Conservation (phyloP, 2,329 filamentous ascomycete species). For the Lasiodiplodia citricola region DNA sequence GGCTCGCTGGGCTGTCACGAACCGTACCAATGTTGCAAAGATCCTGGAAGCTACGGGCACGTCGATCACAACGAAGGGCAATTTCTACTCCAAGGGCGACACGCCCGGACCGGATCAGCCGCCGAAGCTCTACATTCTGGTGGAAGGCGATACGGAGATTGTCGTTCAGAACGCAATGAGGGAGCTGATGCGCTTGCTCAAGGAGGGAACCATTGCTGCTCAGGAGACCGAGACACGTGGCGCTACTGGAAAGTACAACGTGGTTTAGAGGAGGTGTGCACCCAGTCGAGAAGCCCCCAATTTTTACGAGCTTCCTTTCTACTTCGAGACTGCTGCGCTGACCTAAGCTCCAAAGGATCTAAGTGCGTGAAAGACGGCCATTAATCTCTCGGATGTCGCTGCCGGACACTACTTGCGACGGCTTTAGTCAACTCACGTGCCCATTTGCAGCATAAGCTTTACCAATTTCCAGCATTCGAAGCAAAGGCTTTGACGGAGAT, state of each 20-base stretch:
- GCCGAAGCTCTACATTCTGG: slow-evolving; percentile 96
- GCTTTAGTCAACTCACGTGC: not conserved
- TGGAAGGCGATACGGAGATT: slow-evolving; percentile 95
- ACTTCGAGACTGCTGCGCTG: slow-evolving; percentile 15
- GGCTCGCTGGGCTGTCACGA: slow-evolving; percentile 97
- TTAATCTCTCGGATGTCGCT: not conserved
- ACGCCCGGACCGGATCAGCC: slow-evolving; percentile 73
- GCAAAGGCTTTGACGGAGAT: not conserved
- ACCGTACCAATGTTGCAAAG: slow-evolving; percentile 97
- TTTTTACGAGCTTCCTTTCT: not conserved
- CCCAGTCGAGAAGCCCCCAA: slow-evolving; percentile 8
- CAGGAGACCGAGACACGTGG: slow-evolving; percentile 85
- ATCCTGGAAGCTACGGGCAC: slow-evolving; percentile 94
- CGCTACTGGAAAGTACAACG: slow-evolving; percentile 78
- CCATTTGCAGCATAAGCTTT: not conserved
- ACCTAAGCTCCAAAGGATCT: slow-evolving; percentile 18
- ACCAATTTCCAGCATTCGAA: not conserved
- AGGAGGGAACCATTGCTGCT: slow-evolving; percentile 88
- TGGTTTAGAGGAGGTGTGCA: slow-evolving; percentile 41
- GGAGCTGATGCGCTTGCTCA: slow-evolving; percentile 84
- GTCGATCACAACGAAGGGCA: slow-evolving; percentile 97
- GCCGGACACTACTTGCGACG: not conserved
- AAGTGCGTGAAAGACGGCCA: slow-evolving; percentile 3
- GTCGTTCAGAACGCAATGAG: slow-evolving; percentile 89
- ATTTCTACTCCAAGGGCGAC: slow-evolving; percentile 82